Conservation (phyloP, 108 stramenopile species). For the Schizochytrium sp. region DNA sequence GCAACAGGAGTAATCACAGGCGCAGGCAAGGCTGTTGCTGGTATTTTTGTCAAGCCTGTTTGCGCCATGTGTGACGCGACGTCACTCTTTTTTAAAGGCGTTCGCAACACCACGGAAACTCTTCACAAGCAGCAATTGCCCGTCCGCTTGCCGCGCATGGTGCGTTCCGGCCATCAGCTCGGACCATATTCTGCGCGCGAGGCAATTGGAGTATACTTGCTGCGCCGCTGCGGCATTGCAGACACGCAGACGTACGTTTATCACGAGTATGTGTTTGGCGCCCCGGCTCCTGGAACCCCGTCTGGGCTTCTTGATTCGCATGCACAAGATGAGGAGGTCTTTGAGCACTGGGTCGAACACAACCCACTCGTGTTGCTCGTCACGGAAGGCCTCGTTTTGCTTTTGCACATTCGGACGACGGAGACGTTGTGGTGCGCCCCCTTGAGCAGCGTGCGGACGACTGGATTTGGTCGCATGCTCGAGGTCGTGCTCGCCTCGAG, state of each 20-base stretch:
- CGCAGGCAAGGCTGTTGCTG: neutral
- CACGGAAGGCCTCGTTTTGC: neutral
- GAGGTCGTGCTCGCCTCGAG: neutral
- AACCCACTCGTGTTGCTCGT: neutral
- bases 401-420: neutral
- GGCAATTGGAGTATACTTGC: neutral
- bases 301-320: neutral
- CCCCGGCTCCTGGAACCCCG: neutral
- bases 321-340: neutral
- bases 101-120: constrained; percentile 7
- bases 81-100: neutral
- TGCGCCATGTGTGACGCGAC: constrained; percentile 2
- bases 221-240: neutral
- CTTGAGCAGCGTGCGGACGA: neutral
- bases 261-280: neutral
- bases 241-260: neutral
- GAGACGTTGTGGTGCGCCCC: neutral
- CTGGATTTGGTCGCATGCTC: neutral
- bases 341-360: neutral
- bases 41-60: neutral
- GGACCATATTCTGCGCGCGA: neutral
- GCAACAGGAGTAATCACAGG: neutral
- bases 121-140: neutral
- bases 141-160: neutral
- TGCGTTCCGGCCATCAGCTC: neutral